These are phyloP conservation scores for Lecanicillium sp. DNA, from an alignment of 2,329 filamentous ascomycete species.

Conservation along the genomic window DNA sequence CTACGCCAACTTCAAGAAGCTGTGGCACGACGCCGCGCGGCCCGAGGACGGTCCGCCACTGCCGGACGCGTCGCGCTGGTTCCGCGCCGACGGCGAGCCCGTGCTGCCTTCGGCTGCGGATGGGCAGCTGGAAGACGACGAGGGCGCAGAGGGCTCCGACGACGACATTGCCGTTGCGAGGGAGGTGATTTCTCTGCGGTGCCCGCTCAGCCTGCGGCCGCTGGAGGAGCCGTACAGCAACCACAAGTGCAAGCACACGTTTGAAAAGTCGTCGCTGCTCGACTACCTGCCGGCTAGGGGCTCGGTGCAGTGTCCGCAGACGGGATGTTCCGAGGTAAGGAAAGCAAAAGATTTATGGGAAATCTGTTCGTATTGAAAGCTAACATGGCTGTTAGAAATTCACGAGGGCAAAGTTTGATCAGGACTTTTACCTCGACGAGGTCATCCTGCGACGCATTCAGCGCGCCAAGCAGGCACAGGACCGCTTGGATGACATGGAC, in stretches of 20 bases:
- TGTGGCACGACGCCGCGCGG: constrained; percentile 47
- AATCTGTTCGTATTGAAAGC: neutral
- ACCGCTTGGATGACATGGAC: constrained; percentile 23
- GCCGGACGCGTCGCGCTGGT: constrained; percentile 48
- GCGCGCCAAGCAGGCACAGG: constrained; percentile 39
- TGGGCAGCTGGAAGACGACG: constrained; percentile 14
- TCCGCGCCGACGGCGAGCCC: constrained; percentile 37
- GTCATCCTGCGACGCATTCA: constrained; percentile 50
- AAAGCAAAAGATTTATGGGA: neutral
- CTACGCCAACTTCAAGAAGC: constrained; percentile 50
- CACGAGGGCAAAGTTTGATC: constrained; percentile 23
- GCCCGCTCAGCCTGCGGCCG: constrained; percentile 57
- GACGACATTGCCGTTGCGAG: constrained; percentile 62
- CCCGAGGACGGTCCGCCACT: constrained; percentile 41
- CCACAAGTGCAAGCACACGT: constrained; percentile 61
- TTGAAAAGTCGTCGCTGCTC: constrained; percentile 57
- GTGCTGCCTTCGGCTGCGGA: constrained; percentile 21
- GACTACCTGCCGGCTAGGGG: constrained; percentile 39
- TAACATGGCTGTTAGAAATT: constrained; percentile 32
- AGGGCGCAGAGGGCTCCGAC: constrained; percentile 44
- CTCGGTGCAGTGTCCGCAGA: constrained; percentile 52
- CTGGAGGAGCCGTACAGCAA: constrained; percentile 62
- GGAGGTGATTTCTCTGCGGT: constrained; percentile 58
- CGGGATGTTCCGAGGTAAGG: constrained; percentile 54
- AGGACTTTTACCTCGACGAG: constrained; percentile 50